Percentiles rank a stretch among this genome's conserved stretches.
Evolutionary conservation across 2,329 filamentous ascomycete genomes (phyloP).

Genomic region (Furcasterigmium furcatum): DNA sequence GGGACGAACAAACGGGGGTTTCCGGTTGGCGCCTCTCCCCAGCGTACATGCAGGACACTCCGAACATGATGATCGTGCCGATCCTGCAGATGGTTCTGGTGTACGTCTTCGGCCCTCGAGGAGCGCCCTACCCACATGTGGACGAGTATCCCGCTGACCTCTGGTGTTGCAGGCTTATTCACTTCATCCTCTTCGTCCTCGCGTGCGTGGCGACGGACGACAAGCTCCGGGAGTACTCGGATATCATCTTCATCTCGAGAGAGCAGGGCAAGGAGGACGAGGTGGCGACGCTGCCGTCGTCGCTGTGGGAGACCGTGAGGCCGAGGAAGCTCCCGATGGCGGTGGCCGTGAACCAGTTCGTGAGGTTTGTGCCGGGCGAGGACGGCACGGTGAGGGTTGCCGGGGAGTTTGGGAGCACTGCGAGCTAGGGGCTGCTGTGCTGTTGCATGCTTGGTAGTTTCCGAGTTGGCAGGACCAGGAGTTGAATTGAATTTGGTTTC

Average conservation of each 20-base stretch:
- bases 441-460: neutral
- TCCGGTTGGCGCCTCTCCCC: neutral
- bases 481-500: too few species aligned
- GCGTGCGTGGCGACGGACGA: conserved; percentile 12
- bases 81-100: neutral
- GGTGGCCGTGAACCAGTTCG: conserved; percentile 13
- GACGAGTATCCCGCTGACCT: neutral
- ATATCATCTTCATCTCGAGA: conserved; percentile 11
- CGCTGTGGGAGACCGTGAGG: conserved; percentile 8
- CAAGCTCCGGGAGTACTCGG: conserved; percentile 5
- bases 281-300: conserved; percentile 10
- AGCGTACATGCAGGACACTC: neutral
- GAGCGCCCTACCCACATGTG: neutral
- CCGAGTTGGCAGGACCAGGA: too few species aligned
- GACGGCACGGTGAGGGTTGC: conserved; percentile 11
- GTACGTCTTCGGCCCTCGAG: neutral
- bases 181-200: conserved; percentile 12
- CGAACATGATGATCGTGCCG: neutral
- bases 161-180: conserved; percentile 8
- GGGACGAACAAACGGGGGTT: neutral
- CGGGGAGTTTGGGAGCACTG: neutral
- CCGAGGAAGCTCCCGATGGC: conserved; percentile 8
- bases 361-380: conserved; percentile 9
- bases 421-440: neutral
- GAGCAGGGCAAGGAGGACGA: conserved; percentile 7